Evolutionary conservation across 176 grass and related monocot genomes (phyloP).

Genomic region (Microstegium vimineum): DNA sequence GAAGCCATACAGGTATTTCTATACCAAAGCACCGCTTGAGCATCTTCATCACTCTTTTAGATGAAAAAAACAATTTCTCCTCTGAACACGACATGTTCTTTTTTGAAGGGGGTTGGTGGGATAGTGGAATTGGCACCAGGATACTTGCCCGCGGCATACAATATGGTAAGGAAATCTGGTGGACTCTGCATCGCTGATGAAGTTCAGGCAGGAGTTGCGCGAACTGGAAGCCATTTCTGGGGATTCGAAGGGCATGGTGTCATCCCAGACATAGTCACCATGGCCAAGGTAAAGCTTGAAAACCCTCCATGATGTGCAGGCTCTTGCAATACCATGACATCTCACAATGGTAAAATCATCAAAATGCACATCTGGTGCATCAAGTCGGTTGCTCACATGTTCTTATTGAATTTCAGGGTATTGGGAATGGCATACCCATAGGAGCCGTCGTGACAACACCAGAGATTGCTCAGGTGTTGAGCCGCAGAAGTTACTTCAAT

Average conservation of each 20-base stretch:
- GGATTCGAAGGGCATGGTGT: constrained; percentile 79
- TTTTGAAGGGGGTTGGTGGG: constrained; percentile 79
- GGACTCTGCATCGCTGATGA: constrained; percentile 91
- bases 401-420: constrained; percentile 46
- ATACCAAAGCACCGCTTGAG: background rate
- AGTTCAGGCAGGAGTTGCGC: constrained; percentile 80
- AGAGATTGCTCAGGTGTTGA: constrained; percentile 90
- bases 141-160: constrained; percentile 80
- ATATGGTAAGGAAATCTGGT: constrained; percentile 73
- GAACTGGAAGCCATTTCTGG: constrained; percentile 93
- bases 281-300: constrained; percentile 69
- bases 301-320: background rate
- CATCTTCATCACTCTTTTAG: background rate
- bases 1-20: constrained; percentile 89
- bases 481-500: constrained; percentile 72
- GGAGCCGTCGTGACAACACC: constrained; percentile 95
- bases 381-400: background rate
- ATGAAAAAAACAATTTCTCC: background rate
- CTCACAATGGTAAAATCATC: background rate
- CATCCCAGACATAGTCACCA: constrained; percentile 91
- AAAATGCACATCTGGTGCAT: background rate
- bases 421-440: constrained; percentile 87
- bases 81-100: background rate
- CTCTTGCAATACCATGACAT: background rate
- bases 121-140: constrained; percentile 91